phyloP scores from a whole-genome alignment of 176 grass and related monocot genomes.

The Carex kokanica region DNA sequence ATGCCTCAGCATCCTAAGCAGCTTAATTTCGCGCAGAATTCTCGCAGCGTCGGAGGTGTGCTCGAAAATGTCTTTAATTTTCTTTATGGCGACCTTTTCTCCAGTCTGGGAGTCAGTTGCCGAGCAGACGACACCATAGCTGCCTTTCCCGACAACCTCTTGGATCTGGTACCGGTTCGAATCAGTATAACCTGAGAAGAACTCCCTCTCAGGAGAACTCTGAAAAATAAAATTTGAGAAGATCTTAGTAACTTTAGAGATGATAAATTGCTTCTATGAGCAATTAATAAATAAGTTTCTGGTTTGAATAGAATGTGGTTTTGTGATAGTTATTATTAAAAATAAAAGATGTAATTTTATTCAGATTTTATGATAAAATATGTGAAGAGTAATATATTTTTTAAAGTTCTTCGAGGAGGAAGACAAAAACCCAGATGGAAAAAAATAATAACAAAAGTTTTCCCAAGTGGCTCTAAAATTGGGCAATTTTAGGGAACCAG shows the following conservation, averaged over 20 bases:
- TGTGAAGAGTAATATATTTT: neutral
- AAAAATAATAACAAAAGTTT: neutral
- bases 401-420: neutral
- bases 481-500: neutral
- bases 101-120: conserved; percentile 82
- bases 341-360: neutral
- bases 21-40: conserved; percentile 93
- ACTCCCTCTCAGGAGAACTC: conserved; percentile 72
- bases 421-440: neutral
- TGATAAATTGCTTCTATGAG: neutral
- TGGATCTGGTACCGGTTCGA: conserved; percentile 83
- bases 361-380: neutral
- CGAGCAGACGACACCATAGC: conserved; percentile 91
- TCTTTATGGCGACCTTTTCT: conserved; percentile 91
- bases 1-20: conserved; percentile 73
- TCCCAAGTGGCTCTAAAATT: neutral
- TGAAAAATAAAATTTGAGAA: conserved; percentile 39
- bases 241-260: neutral
- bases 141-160: conserved; percentile 86
- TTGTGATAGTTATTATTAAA: neutral
- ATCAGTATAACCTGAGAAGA: conserved; percentile 83
- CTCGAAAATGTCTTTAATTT: conserved; percentile 83
- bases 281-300: neutral
- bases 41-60: conserved; percentile 77
- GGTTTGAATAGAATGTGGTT: neutral